phyloP scores from a whole-genome alignment of 257 asterid species.

The Solanum virginianum region DNA sequence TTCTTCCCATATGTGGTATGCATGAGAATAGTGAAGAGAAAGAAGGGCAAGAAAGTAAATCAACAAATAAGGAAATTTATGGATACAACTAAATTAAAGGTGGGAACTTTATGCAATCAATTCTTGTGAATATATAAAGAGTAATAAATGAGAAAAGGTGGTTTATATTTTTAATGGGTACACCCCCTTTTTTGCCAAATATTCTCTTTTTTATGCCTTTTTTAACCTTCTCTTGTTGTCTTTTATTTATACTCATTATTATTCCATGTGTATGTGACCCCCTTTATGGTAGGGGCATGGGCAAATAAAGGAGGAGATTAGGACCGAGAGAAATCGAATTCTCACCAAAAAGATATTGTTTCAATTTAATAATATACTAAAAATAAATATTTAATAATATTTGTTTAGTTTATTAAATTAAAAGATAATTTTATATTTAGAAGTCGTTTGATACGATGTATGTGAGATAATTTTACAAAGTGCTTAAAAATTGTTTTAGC shows the following conservation, averaged over 20 bases:
- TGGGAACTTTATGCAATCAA: neutral
- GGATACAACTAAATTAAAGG: neutral
- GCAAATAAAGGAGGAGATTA: no score
- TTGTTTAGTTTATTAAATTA: no score
- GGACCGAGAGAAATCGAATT: no score
- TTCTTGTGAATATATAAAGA: neutral
- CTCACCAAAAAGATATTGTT: no score
- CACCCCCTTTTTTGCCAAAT: neutral
- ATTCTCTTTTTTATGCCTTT: neutral
- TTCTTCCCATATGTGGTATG: neutral
- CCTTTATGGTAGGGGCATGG: neutral
- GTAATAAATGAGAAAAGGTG: constrained; percentile 23
- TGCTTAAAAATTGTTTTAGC: no score
- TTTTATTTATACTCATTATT: neutral
- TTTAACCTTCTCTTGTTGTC: neutral
- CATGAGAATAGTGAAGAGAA: neutral
- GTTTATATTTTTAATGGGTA: neutral
- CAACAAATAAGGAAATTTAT: neutral
- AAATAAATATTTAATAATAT: no score
- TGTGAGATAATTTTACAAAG: no score
- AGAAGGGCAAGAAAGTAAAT: neutral
- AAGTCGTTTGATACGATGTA: no score
- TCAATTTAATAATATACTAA: no score
- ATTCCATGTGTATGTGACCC: neutral
- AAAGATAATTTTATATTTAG: no score